Percentiles rank a stretch among this genome's conserved stretches.
Evolutionary conservation across 306 rosid species (phyloP).

Genomic region (Pterocarpus macrocarpus): DNA sequence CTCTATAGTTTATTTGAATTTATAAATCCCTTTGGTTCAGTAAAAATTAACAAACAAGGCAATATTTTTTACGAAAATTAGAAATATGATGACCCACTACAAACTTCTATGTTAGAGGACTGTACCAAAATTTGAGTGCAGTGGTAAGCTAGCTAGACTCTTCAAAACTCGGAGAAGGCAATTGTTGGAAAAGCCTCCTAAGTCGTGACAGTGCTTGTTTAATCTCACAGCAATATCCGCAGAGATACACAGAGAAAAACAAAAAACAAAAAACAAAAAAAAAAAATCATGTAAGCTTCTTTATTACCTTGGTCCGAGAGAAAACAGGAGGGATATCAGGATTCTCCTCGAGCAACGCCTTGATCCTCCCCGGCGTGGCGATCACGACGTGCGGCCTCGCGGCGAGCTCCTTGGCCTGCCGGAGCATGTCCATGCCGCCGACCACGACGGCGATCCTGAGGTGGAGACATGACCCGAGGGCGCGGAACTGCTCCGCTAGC

Average conservation of each 20-base stretch:
- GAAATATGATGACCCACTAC: no score
- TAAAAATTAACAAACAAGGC: no score
- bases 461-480: constrained; percentile 73
- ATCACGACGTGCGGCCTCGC: constrained; percentile 85
- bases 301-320: constrained; percentile 74
- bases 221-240: no score
- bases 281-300: neutral
- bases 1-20: no score
- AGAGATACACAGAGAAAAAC: no score
- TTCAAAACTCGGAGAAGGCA: neutral
- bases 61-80: no score
- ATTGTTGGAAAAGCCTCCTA: no score
- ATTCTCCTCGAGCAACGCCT: constrained; percentile 68
- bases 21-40: no score
- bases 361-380: constrained; percentile 87
- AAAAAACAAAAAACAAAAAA: neutral
- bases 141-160: no score
- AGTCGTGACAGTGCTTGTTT: no score
- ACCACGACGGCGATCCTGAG: constrained; percentile 76
- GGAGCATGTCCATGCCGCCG: constrained; percentile 85
- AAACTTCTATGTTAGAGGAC: no score
- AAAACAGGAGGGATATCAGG: constrained; percentile 76
- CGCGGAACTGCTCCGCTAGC: constrained; percentile 82
- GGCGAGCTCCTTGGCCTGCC: constrained; percentile 66
- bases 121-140: no score